Conservation (phyloP, 2,329 filamentous ascomycete species). For the Cucurbitaria berberidis region DNA sequence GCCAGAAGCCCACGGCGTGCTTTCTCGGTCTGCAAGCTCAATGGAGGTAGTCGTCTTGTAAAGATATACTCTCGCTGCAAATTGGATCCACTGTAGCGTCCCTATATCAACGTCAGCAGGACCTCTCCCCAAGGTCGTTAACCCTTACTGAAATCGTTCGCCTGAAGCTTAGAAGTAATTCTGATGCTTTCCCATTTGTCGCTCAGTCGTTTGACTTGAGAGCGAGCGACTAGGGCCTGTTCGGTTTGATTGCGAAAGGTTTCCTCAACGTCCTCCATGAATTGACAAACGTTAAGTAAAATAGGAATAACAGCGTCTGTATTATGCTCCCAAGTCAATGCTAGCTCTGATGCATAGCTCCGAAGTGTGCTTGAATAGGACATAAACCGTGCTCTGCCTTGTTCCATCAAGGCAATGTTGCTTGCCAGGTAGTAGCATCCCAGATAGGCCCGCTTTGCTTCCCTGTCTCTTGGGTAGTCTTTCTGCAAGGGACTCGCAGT, state of each 20-base stretch:
- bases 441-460: constrained; percentile 44
- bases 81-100: constrained; percentile 42
- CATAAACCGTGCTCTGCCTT: constrained; percentile 29
- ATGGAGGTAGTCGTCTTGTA: constrained; percentile 36
- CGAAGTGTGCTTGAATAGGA: constrained; percentile 37
- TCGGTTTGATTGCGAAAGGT: constrained; percentile 37
- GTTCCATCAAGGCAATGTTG: constrained; percentile 35
- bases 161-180: constrained; percentile 34
- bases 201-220: constrained; percentile 41
- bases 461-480: constrained; percentile 32
- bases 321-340: constrained; percentile 38
- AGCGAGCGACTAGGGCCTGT: constrained; percentile 38
- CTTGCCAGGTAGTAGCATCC: constrained; percentile 45
- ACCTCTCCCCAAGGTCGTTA: not conserved
- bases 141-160: constrained; percentile 39
- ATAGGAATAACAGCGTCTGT: constrained; percentile 39
- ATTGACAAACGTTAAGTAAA: constrained; percentile 42
- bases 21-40: constrained; percentile 39
- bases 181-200: constrained; percentile 44
- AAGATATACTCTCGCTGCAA: constrained; percentile 37
- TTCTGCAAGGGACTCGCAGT: constrained; percentile 23
- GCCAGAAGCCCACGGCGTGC: constrained; percentile 39
- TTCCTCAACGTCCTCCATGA: constrained; percentile 45
- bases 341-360: constrained; percentile 41
- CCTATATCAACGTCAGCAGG: constrained; percentile 26